Base-by-base conservation (phyloP, 2,329 filamentous ascomycete genomes). In the Rosellinia necatrix region DNA sequence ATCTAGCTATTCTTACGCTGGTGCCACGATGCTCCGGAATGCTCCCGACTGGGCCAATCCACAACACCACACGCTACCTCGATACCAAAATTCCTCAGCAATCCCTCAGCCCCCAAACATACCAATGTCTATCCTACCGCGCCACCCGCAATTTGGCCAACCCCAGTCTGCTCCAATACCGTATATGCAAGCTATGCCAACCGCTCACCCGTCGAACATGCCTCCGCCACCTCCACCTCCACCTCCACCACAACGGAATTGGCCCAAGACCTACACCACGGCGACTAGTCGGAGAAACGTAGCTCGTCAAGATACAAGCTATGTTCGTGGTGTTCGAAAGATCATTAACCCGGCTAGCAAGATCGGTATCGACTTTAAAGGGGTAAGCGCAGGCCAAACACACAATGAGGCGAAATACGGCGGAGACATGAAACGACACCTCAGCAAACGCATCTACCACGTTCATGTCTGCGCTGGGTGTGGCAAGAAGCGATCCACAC, bases 401-500 rank as follows among this genome's bases (percentile, higher is more conserved):
- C n/a, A 56, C 12, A 42, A 53, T 22, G 25, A 41, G 44, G 10
- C 21, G 17, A 48, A 17, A 25, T 2, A 41, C 22, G 30, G 13
- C 7, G 27, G 44, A 24, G 44, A 40, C 17, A 4, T 53, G 19
- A 59, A 46, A 10, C 13, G 44, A 13, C 35, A 55, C 10, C 44
- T 66, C 25, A 51, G 64, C 17, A 64, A 61, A 37, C 59, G 60
- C 27, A 64, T 67, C 24, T 63, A 48, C 9, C 65, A 69, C 49
- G 21, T 52, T 27, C 65, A 68, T 59, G 44, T 63, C 15, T 70
- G 68, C 21, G 56, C 59, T 13, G 64, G 57, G 13, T 70, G 68
- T 49, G 68, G 68, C 22, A 63, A 62, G 41, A 63, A 59, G 48
- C 56, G 66, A 12, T 67, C 68, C 13, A 49, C 38, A 34, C 46